Conservation (phyloP, 2,329 filamentous ascomycete genomes). For the Fusarium coicis region DNA sequence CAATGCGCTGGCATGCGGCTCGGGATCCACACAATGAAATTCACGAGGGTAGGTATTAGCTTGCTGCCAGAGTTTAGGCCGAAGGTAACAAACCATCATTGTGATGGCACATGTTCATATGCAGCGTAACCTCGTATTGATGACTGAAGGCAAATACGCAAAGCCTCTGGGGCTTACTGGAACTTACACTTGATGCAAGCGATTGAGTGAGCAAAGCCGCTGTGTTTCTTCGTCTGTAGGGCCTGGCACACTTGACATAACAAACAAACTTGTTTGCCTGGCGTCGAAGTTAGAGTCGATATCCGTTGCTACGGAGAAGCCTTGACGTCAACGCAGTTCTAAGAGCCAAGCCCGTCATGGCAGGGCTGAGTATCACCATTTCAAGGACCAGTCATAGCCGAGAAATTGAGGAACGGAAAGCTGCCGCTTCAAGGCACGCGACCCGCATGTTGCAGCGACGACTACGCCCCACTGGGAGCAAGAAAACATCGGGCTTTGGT, state of each 20-base stretch:
- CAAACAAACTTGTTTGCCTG: not conserved
- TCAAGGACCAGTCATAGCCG: constrained; percentile 7
- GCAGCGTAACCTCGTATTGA: constrained; percentile 24
- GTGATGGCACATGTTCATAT: not conserved
- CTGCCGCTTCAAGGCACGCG: constrained; percentile 20
- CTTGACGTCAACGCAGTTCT: constrained; percentile 25
- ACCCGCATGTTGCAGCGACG: constrained; percentile 11
- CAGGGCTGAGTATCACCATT: constrained; percentile 29
- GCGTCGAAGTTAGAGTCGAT: not conserved
- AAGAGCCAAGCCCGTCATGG: not conserved
- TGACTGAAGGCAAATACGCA: not conserved
- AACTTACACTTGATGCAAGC: not conserved
- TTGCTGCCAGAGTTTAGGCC: not conserved
- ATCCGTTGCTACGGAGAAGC: constrained; percentile 27
- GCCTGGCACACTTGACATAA: not conserved
- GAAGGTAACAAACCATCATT: not conserved
- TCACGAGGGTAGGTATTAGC: too few species aligned
- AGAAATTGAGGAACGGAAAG: constrained; percentile 23
- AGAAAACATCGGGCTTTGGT: too few species aligned
- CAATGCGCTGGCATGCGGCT: not conserved
- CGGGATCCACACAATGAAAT: not conserved
- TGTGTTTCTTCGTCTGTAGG: not conserved
- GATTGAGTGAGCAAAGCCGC: not conserved
- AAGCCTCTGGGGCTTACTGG: not conserved
- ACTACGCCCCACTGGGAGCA: too few species aligned